Base-by-base conservation (phyloP, 371 early-diverging fungal genomes). In the Mortierella sp. region DNA sequence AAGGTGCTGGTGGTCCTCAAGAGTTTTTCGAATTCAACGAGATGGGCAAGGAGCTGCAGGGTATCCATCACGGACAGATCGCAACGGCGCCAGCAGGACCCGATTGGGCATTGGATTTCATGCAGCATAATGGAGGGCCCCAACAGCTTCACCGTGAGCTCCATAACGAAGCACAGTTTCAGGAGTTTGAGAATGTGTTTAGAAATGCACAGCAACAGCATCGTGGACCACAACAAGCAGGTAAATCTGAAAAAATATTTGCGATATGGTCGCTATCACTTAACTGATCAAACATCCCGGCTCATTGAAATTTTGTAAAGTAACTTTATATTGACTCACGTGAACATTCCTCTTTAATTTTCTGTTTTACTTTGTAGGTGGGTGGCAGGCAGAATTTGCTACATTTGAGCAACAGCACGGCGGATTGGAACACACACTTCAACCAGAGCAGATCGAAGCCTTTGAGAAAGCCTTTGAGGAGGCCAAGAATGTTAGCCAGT, bases 391-490 rank as follows among this genome's bases (percentile, higher is more conserved):
- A 37, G 86, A 89, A 49, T 87, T 88, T 77, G 51, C 70, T 9
- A 75, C 83, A 3, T 85, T 83, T 68, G 75, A 84, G 15, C 85
- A 86, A 67, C 71, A 81, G 60, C 74, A 83, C 68, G 73, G 58
- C 71, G 72, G 75, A 76, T 2, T 54, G 19, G 47, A 67, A n/a
- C 68, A 73, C 53, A 29, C 70, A 23, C 66, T 83, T 8, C 67
- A 69, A 35, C 88, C 87, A 2, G 82, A 86, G 51, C 90, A 86
- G 53, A 74, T 80, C 17, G 84, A 85, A 2, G 94, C 92, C 7
- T 92, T 96, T 65, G 94, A 94, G 62, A 72, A 73, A 31, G 94
- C 95, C 15, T 95, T 94, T 83, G 90, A 94, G 47, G 85, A 90
- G 59, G 95, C 94, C 0, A 86, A 89, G 40, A 84, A 86, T 66